phyloP scores from a whole-genome alignment of 805 yeast genomes.

The Scheffersomyces amazonensis region DNA sequence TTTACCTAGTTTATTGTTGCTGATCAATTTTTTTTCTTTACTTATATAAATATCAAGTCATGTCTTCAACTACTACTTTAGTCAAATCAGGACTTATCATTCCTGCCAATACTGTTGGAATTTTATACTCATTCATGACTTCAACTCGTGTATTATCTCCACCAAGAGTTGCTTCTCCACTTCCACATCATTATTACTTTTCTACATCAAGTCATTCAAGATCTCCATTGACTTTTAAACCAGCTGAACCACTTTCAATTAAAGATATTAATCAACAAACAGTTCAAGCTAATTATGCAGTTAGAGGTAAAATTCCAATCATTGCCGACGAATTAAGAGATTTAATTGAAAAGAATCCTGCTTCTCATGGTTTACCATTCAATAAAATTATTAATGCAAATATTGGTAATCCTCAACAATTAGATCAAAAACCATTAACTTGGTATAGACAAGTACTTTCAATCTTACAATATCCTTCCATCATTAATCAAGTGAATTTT shows the following conservation, averaged over 20 bases:
- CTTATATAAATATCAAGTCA: too few species aligned
- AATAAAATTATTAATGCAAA: constrained; percentile 79
- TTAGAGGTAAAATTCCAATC: constrained; percentile 90
- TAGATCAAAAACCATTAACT: constrained; percentile 92
- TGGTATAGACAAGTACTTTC: constrained; percentile 91
- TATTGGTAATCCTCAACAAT: constrained; percentile 97
- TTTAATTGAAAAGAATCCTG: constrained; percentile 44
- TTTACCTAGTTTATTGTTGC: too few species aligned
- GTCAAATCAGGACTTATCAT: too few species aligned
- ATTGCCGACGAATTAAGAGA: constrained; percentile 81
- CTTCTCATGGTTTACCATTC: constrained; percentile 71
- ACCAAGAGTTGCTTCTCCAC: too few species aligned
- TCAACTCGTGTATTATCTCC: too few species aligned
- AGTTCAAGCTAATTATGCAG: constrained; percentile 90
- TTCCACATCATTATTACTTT: not conserved
- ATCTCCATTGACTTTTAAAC: constrained; percentile 7
- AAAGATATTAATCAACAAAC: constrained; percentile 69
- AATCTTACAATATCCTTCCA: constrained; percentile 77
- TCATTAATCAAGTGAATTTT: constrained; percentile 42
- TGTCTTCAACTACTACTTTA: too few species aligned
- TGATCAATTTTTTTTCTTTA: too few species aligned
- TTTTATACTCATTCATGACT: too few species aligned
- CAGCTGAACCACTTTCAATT: constrained; percentile 12
- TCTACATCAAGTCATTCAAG: not conserved
- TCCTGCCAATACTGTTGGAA: too few species aligned